A percentile compares a stretch with the other conserved stretches of the same genome.
These are phyloP conservation scores for Amaranthus palmeri DNA, from an alignment of 148 eudicot genomes.

Conservation along the genomic window DNA sequence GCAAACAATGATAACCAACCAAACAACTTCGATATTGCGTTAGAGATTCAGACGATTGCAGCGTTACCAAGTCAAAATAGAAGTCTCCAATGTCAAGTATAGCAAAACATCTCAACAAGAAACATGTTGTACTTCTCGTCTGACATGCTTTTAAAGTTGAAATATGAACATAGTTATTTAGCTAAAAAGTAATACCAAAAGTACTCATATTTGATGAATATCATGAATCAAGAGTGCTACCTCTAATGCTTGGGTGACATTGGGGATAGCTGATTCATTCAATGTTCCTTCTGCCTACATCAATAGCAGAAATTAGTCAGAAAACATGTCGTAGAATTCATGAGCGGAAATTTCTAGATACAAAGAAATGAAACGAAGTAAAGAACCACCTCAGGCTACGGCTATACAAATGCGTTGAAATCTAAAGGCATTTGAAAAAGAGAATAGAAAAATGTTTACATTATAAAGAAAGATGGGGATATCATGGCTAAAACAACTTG, in stretches of 20 bases:
- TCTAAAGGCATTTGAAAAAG: neutral
- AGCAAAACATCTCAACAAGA: too few species aligned
- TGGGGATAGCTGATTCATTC: constrained; percentile 58
- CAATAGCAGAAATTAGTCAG: constrained; percentile 7
- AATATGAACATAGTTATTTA: neutral
- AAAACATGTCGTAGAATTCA: neutral
- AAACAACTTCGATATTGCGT: too few species aligned
- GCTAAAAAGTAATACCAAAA: neutral
- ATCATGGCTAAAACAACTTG: neutral
- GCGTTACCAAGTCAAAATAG: too few species aligned
- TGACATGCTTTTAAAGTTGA: too few species aligned
- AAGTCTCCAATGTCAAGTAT: too few species aligned
- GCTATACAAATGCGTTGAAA: neutral
- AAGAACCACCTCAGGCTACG: neutral
- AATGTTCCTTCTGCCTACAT: constrained; percentile 86
- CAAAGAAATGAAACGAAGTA: neutral
- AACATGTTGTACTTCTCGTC: too few species aligned
- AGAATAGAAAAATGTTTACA: neutral
- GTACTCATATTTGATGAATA: neutral
- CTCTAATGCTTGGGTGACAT: constrained; percentile 67
- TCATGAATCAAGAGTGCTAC: constrained; percentile 24
- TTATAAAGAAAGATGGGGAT: neutral
- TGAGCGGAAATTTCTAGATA: neutral
- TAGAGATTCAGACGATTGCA: too few species aligned
- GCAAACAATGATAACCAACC: too few species aligned